Evolutionary conservation across 495 filamentous ascomycete genomes (phyloP).

Genomic region (Penicillium dipodomyicola): DNA sequence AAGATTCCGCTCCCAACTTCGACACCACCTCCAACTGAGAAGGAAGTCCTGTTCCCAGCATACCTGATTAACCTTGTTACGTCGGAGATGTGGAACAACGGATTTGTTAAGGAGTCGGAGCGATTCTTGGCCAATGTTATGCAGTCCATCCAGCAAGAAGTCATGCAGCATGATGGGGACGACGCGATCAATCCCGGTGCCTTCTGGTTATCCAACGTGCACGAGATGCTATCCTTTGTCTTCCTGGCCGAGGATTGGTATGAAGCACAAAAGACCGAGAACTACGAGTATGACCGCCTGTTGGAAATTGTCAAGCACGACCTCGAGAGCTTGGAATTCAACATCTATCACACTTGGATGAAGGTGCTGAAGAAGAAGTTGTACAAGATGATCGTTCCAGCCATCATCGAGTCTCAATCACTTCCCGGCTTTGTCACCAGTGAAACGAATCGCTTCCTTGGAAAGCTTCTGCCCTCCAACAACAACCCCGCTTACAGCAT

Average conservation of each 20-base stretch:
- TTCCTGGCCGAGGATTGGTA: slow-evolving; percentile 99
- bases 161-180: slow-evolving; percentile 97
- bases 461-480: slow-evolving; percentile 87
- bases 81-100: slow-evolving; percentile 99
- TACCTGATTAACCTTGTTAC: slow-evolving; percentile 99
- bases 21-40: slow-evolving; percentile 86
- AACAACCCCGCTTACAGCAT: slow-evolving; percentile 93
- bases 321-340: slow-evolving; percentile 97
- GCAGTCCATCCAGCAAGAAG: slow-evolving; percentile 98
- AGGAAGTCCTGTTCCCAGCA: slow-evolving; percentile 97
- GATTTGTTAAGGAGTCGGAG: slow-evolving; percentile 99
- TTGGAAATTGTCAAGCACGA: slow-evolving; percentile 99
- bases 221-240: slow-evolving; percentile 99
- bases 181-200: slow-evolving; percentile 96
- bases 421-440: slow-evolving; percentile 98
- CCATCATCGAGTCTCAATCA: slow-evolving; percentile 98
- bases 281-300: slow-evolving; percentile 97
- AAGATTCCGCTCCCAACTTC: slow-evolving; percentile 87
- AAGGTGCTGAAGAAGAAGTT: slow-evolving; percentile 99
- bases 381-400: slow-evolving; percentile 98
- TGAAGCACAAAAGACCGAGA: slow-evolving; percentile 97
- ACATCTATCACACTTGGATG: slow-evolving; percentile 99
- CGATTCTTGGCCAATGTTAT: slow-evolving; percentile 98
- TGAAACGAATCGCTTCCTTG: slow-evolving; percentile 95
- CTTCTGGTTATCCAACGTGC: slow-evolving; percentile 99